Evolutionary conservation across 176 grass and related monocot genomes (phyloP).

Genomic region (Avena eriantha): DNA sequence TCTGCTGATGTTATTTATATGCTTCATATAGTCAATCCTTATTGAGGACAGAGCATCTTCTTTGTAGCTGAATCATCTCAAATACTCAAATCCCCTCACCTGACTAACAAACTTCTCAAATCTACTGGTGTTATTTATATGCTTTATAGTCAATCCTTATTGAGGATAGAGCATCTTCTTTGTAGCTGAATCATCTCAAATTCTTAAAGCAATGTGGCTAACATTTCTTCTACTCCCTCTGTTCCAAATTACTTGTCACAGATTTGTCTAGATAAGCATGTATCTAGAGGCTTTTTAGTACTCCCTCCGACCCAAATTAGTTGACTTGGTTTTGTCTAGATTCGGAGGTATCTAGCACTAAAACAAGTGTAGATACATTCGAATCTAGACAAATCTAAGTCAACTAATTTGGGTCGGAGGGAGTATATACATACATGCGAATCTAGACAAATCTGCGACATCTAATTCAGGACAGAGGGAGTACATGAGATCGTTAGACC

Average conservation of each 20-base stretch:
- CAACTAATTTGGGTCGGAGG: too few species aligned
- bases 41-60: slow-evolving; percentile 4
- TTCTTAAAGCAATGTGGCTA: slow-evolving; percentile 6
- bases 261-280: too few species aligned
- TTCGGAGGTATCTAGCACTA: too few species aligned
- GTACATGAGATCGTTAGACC: slow-evolving; percentile 2
- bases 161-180: slow-evolving; percentile 2
- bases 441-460: too few species aligned
- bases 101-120: slow-evolving; percentile 39
- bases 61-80: slow-evolving; percentile 28
- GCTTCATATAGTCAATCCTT: slow-evolving; percentile 19
- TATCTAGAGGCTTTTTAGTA: too few species aligned
- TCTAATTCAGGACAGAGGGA: too few species aligned
- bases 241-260: too few species aligned
- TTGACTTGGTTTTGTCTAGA: too few species aligned
- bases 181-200: slow-evolving; percentile 35
- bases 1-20: slow-evolving; percentile 11
- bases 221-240: not conserved
- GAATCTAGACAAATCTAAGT: too few species aligned
- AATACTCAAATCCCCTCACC: slow-evolving; percentile 3
- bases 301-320: too few species aligned
- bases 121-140: slow-evolving; percentile 5
- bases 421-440: too few species aligned
- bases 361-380: too few species aligned
- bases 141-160: slow-evolving; percentile 18